Evolutionary conservation across 1,284 basidiomycete genomes (phyloP), one percentile per base, ranked within the genome.

Genomic region (Paramarasmius palmivorus): DNA sequence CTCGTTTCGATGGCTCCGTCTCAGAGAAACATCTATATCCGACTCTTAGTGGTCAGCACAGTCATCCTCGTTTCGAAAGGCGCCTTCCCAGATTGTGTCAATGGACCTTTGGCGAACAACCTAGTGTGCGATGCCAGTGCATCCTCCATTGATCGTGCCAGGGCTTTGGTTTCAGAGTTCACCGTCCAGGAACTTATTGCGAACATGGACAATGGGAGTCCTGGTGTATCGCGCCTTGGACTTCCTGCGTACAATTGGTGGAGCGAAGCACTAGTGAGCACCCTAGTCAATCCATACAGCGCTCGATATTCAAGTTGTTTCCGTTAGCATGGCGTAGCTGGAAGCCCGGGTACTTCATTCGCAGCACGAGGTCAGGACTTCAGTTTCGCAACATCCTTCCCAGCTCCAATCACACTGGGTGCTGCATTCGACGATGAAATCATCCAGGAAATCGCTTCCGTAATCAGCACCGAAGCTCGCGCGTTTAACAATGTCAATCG

Each of bases 371-470:
- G 81, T 36, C 56, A 59, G 20, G 61, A 77, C 29, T 84, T 81
- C 63, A 79, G 77, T 59, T 77, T 68, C 56, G 80, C 81, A 1
- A 82, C 81, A 1, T 82, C 80, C 2, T 83, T 84, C 66, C 81
- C 81, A 3, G 71, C 91, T 65, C 95, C 93, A 55, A 95, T 95
- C 63, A 83, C 92, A 63, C 89, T 95, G 85, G 90, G 92, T 65
- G 92, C 93, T 54, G 90, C 93, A 37, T 95, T 95, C 84, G 78
- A 84, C 56, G 79, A 82, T 54, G 63, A 70, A 1, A 71, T 84
- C 41, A 72, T 83, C 47, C 73, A 78, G 56, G 62, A 65, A 2
- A 63, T 82, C 23, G 79, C 79, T 3, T 68, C 71, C 2, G 65
- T 80, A 34, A 73, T 82, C 59, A 78, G 80, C 54, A 83, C 75